Conservation (phyloP, 1,284 basidiomycete genomes). For the Moesziomyces sp. region DNA sequence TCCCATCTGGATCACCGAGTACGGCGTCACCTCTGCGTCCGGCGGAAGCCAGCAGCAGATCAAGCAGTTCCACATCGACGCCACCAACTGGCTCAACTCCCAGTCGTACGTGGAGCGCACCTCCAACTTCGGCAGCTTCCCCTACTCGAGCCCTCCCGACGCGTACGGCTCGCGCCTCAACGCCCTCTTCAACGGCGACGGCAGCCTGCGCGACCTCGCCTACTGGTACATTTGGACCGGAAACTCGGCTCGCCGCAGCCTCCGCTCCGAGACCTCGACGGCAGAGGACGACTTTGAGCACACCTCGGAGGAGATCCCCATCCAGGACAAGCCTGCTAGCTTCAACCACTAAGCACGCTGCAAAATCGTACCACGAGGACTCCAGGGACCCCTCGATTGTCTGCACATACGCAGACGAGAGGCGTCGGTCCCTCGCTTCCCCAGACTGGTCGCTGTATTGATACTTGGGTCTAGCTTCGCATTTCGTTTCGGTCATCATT, state of each 20-base stretch:
- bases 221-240: conserved; percentile 46
- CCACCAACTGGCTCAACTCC: conserved; percentile 49
- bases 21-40: conserved; percentile 57
- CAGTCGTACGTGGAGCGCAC: conserved; percentile 56
- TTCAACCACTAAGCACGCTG: conserved; percentile 9
- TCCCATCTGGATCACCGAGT: conserved; percentile 66
- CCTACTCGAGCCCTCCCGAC: conserved; percentile 51
- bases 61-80: conserved; percentile 56
- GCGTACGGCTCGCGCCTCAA: conserved; percentile 51
- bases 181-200: conserved; percentile 55
- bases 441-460: conserved; percentile 6
- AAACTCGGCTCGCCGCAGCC: conserved; percentile 12
- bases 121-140: conserved; percentile 61
- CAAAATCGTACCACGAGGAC: background rate
- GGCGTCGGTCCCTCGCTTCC: background rate
- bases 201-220: conserved; percentile 37
- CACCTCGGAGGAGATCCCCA: conserved; percentile 21
- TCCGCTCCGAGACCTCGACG: conserved; percentile 18
- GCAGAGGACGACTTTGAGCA: conserved; percentile 30
- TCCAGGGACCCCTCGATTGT: conserved; percentile 1
- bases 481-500: conserved; percentile 1
- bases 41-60: conserved; percentile 47
- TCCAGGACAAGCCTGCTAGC: conserved; percentile 34
- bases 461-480: background rate
- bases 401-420: background rate